These are phyloP conservation scores for Aspergillus uvarum DNA, from an alignment of 2,329 filamentous ascomycete genomes.

Conservation along the genomic window DNA sequence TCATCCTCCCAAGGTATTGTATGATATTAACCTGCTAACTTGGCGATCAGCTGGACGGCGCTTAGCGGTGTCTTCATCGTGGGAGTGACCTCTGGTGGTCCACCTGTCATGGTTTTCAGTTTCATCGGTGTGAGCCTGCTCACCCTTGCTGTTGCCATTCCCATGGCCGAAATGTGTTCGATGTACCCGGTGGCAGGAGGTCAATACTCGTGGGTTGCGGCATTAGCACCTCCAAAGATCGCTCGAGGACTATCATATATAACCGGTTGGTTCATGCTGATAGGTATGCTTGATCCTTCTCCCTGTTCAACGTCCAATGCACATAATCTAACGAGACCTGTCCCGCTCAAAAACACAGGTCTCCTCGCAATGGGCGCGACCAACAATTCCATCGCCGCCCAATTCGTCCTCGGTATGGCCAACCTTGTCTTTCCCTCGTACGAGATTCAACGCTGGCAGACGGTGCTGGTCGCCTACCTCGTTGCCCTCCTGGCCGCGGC, in stretches of 20 bases:
- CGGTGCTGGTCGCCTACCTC: constrained; percentile 52
- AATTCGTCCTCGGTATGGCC: constrained; percentile 56
- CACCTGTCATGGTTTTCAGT: constrained; percentile 60
- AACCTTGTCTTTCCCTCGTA: constrained; percentile 53
- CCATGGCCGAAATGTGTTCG: constrained; percentile 60
- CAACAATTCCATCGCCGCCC: constrained; percentile 55
- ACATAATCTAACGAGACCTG: neutral
- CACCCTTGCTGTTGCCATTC: constrained; percentile 56
- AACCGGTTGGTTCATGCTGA: constrained; percentile 53
- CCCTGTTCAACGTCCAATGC: neutral
- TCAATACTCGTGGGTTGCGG: constrained; percentile 60
- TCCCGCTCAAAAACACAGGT: neutral
- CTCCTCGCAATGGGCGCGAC: constrained; percentile 51
- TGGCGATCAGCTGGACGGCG: constrained; percentile 51
- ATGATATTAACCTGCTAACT: neutral
- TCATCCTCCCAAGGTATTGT: neutral
- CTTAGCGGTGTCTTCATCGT: constrained; percentile 57
- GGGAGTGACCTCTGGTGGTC: constrained; percentile 56
- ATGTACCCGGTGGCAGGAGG: constrained; percentile 58
- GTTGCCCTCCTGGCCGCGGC: constrained; percentile 46
- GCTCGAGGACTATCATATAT: constrained; percentile 47
- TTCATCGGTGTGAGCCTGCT: constrained; percentile 55
- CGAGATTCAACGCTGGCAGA: constrained; percentile 57
- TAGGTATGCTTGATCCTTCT: constrained; percentile 30
- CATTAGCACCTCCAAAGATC: constrained; percentile 52